Conservation (phyloP, 129 eudicot species). For the Scalesia atractyloides region DNA sequence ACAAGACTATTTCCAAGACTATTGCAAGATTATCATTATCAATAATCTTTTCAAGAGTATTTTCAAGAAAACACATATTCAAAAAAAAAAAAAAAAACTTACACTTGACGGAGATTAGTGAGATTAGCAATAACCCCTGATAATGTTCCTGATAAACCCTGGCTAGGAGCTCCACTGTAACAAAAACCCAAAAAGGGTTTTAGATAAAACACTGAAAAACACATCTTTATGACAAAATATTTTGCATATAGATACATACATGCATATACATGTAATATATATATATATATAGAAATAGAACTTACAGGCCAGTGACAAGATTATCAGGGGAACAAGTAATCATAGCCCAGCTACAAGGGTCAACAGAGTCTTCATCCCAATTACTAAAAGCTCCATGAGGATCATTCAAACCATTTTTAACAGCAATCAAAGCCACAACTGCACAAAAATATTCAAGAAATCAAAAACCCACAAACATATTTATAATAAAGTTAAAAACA, state of each 20-base stretch:
- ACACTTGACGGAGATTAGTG: conserved; percentile 91
- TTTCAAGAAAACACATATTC: too few species aligned
- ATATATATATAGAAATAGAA: not conserved
- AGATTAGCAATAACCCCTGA: conserved; percentile 73
- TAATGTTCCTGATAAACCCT: conserved; percentile 83
- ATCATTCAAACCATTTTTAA: conserved; percentile 56
- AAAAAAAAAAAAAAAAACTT: conserved; percentile 25
- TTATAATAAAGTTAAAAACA: not conserved
- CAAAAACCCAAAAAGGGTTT: conserved; percentile 12
- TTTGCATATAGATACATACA: not conserved
- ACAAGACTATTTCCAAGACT: not conserved
- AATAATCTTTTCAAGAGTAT: not conserved
- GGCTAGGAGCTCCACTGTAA: conserved; percentile 92
- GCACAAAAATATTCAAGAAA: conserved; percentile 15
- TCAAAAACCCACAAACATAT: conserved; percentile 5
- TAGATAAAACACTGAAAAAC: conserved; percentile 34
- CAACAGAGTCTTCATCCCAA: conserved; percentile 97
- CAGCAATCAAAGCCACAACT: conserved; percentile 70
- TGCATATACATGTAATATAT: not conserved
- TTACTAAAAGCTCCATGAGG: conserved; percentile 86
- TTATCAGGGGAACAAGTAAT: conserved; percentile 90
- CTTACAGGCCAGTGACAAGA: conserved; percentile 78
- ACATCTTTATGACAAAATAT: conserved; percentile 3
- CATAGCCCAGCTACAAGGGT: conserved; percentile 99
- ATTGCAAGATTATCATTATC: too few species aligned